phyloP scores from a whole-genome alignment of 73 alveolate genomes.

The Diophrys appendiculata region DNA sequence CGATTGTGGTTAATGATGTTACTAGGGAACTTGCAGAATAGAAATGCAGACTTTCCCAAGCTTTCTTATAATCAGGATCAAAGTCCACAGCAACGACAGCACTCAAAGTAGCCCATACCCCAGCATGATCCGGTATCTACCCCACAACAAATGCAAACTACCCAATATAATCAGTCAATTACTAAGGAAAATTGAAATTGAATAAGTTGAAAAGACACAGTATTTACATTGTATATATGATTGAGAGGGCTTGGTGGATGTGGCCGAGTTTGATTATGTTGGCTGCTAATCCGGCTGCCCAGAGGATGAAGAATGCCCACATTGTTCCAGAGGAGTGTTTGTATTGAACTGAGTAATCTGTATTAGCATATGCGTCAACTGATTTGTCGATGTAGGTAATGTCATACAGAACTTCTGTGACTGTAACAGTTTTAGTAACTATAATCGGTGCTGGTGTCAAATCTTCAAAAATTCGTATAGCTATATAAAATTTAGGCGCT shows the following conservation, averaged over 20 bases:
- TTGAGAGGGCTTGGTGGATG: neutral
- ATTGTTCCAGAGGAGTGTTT: neutral
- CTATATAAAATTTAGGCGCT: too few species aligned
- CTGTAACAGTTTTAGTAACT: neutral
- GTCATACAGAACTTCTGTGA: neutral
- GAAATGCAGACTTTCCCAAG: neutral
- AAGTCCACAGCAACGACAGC: neutral
- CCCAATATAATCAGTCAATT: neutral
- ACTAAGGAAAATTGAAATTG: neutral
- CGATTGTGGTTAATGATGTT: neutral
- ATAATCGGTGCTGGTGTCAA: neutral
- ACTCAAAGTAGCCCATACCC: neutral
- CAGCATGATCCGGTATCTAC: neutral
- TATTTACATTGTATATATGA: neutral
- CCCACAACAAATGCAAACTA: neutral
- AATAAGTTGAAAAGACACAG: neutral
- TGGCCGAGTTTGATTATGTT: neutral
- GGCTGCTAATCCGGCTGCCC: neutral
- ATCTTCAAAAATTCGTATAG: too few species aligned
- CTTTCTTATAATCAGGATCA: neutral
- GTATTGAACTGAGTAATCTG: neutral
- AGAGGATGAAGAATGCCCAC: neutral
- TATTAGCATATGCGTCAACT: neutral
- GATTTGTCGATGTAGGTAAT: neutral
- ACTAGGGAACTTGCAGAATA: neutral